Evolutionary conservation across 2,329 filamentous ascomycete genomes (phyloP).

Genomic region (Sarocladiaceae sp.): DNA sequence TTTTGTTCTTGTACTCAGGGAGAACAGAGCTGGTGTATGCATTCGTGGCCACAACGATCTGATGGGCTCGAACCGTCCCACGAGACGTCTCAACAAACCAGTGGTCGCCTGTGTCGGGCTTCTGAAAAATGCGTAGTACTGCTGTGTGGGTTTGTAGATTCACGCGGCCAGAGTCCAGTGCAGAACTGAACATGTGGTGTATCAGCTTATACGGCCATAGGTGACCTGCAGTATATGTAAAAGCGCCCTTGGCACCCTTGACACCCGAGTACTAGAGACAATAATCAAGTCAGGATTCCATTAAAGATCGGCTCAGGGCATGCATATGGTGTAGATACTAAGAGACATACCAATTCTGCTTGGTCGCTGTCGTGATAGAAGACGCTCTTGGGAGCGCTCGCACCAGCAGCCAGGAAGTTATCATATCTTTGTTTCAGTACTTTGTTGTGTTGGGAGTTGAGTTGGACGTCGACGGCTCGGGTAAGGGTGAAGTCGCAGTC

Average conservation of each 20-base stretch:
- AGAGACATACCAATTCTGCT: too few species aligned
- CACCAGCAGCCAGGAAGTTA: background rate
- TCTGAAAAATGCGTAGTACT: background rate
- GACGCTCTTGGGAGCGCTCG: too few species aligned
- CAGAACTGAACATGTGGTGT: constrained; percentile 17
- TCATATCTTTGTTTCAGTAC: background rate
- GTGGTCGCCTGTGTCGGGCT: background rate
- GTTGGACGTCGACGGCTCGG: constrained; percentile 28
- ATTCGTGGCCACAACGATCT: constrained; percentile 22
- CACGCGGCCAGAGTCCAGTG: constrained; percentile 9
- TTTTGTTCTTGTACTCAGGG: constrained; percentile 15
- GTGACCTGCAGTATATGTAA: constrained; percentile 23
- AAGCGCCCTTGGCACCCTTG: constrained; percentile 27
- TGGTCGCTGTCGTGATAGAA: background rate
- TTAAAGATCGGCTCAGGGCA: background rate
- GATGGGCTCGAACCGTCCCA: constrained; percentile 14
- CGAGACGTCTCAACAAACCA: constrained; percentile 13
- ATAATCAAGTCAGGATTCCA: background rate
- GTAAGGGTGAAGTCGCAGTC: constrained; percentile 36
- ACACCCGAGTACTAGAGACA: constrained; percentile 24
- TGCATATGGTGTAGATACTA: background rate
- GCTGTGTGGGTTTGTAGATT: constrained; percentile 1
- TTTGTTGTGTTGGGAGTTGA: too few species aligned
- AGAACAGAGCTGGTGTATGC: constrained; percentile 20
- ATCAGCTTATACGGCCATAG: constrained; percentile 28